Evolutionary conservation across 805 yeast species (phyloP).

Genomic region (Tetrapisispora iriomotensis): DNA sequence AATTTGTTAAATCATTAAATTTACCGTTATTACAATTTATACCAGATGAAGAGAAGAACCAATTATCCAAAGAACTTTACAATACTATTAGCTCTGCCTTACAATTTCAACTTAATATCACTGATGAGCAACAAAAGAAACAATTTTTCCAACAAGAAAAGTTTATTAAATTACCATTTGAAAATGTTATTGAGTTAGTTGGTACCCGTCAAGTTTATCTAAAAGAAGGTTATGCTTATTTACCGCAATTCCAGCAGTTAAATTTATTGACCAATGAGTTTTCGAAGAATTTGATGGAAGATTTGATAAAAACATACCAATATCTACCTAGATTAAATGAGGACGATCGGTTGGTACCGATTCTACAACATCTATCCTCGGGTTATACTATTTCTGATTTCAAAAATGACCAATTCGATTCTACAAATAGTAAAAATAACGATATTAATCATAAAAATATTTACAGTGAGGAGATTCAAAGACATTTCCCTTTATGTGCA

Average conservation of each 20-base stretch:
- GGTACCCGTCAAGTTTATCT: slow-evolving; percentile 62
- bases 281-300: slow-evolving; percentile 38
- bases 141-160: slow-evolving; percentile 48
- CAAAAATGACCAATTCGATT: slow-evolving; percentile 19
- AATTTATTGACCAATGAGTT: slow-evolving; percentile 64
- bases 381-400: slow-evolving; percentile 55
- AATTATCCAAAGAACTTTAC: slow-evolving; percentile 39
- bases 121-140: slow-evolving; percentile 37
- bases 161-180: slow-evolving; percentile 81
- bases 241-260: slow-evolving; percentile 74
- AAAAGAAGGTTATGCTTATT: slow-evolving; percentile 64
- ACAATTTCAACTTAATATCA: slow-evolving; percentile 28
- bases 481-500: slow-evolving; percentile 80
- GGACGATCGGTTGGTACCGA: slow-evolving; percentile 80
- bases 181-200: slow-evolving; percentile 68
- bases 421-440: slow-evolving; percentile 29
- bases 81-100: slow-evolving; percentile 42
- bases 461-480: slow-evolving; percentile 40
- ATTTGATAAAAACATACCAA: slow-evolving; percentile 60
- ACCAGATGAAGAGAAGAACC: slow-evolving; percentile 46
- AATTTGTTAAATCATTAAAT: slow-evolving; percentile 55
- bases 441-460: slow-evolving; percentile 57
- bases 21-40: slow-evolving; percentile 63
- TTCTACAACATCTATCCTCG: slow-evolving; percentile 65
- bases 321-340: slow-evolving; percentile 79